Base-by-base conservation (phyloP, 140 eudicot species). In the Stevia rebaudiana region DNA sequence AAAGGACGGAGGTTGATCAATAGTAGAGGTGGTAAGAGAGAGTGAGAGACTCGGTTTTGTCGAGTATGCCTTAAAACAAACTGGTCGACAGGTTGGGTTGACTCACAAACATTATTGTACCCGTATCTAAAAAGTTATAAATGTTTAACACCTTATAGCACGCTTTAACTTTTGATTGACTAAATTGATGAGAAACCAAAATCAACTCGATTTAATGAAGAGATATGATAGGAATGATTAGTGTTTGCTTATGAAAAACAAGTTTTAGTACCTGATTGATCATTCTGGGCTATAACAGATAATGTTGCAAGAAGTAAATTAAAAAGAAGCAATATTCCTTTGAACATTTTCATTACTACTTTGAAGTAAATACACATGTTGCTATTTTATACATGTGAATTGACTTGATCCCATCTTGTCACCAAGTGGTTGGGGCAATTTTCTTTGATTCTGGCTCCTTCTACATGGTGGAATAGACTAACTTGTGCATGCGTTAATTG, bases 221-320 rank as follows among this genome's bases (percentile, higher is more conserved):
- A 28, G 33, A 28, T 28, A 28, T 28, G 33, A 28, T 4, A 49
- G n/a, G 19, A 18, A 49, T 49, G 30, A n/a, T 11, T 28, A 28
- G 3, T 21, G 24, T 4, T 48, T 41, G 12, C 39, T 60, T 19
- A n/a, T 22, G 2, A 31, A 69, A 69, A 41, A 9, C 46, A 15
- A 35, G 43, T 16, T 21, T 54, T 24, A 42, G 44, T 50, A 78
- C 82, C 82, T 72, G 83, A 68, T 68, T 73, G 71, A 62, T 68
- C 73, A 54, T 78, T 55, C 42, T 78, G 73, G 28, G 73, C 72
- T 5, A 42, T 36, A 56, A 78, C 69, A 3, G 16, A 49, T 22
- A 55, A 12, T 63, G 66, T 49, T 42, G 68, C 4, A 63, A 55
- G 47, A 23, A 59, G 0, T 13, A 78, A 65, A 63, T 24, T 33